Evolutionary conservation across 2,329 filamentous ascomycete species (phyloP).

Genomic region (Scolecobasidium constrictum): DNA sequence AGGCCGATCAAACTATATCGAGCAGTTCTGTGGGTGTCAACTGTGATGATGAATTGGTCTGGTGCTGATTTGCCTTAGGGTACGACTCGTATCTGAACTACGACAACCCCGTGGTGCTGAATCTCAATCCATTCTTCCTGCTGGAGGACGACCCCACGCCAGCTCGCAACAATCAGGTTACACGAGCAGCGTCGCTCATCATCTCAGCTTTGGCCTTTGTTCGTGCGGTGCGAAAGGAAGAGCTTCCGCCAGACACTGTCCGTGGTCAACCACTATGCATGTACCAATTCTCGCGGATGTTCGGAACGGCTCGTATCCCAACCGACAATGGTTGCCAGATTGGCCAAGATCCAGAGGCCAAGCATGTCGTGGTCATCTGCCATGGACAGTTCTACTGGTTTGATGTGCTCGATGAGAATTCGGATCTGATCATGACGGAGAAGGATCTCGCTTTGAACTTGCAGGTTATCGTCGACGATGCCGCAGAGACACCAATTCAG

Average conservation of each 20-base stretch:
- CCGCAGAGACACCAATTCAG: constrained; percentile 77
- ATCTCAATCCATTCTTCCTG: constrained; percentile 95
- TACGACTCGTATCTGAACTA: constrained; percentile 98
- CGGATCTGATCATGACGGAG: constrained; percentile 93
- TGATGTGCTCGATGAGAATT: constrained; percentile 88
- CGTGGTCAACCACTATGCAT: constrained; percentile 83
- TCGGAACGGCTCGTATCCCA: constrained; percentile 87
- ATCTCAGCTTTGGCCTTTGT: constrained; percentile 88
- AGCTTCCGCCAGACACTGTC: constrained; percentile 79
- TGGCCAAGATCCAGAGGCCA: constrained; percentile 84
- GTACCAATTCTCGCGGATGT: constrained; percentile 94
- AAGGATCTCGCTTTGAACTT: constrained; percentile 87
- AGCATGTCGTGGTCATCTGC: constrained; percentile 86
- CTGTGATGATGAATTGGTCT: too few species aligned
- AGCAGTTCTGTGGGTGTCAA: constrained; percentile 99
- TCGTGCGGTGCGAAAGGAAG: constrained; percentile 81
- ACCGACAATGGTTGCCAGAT: constrained; percentile 94
- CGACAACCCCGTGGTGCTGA: constrained; percentile 93
- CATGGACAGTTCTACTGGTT: constrained; percentile 99
- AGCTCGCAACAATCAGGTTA: constrained; percentile 92
- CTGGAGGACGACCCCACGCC: constrained; percentile 96
- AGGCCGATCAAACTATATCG: constrained; percentile 90
- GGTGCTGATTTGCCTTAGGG: constrained; percentile 47
- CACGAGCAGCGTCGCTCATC: constrained; percentile 81
- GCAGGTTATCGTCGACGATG: constrained; percentile 85